Evolutionary conservation across 2,329 filamentous ascomycete genomes (phyloP), one percentile per base, ranked within the genome.

Genomic region (Hawksworthiomyces lignivorus): DNA sequence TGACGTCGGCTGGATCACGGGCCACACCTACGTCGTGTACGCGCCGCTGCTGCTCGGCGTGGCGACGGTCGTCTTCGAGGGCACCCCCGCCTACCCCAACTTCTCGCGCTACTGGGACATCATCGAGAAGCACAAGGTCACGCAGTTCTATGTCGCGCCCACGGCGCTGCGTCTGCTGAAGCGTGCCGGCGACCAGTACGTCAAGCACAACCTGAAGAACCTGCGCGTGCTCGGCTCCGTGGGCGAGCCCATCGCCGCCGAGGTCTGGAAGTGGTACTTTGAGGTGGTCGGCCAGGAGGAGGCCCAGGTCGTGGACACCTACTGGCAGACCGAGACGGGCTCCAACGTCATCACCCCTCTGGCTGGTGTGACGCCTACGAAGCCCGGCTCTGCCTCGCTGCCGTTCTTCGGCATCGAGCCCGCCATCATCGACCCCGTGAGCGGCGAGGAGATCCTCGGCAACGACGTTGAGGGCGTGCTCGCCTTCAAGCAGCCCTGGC

Each of bases 261-360:
- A 98, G 64, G 85, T 98, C 46, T 98, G 92, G 92, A 97, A 97
- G 69, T 98, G 92, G 92, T 98, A 97, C 69, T 90, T 88, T 62
- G 88, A 97, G 64, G 76, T 84, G 53, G 88, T 98, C 40, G 92
- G 92, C 58, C 94, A 88, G 73, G 83, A 90, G 64, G 82, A 94
- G 63, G 84, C 87, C 36, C 92, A 98, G 59, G 74, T 98, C 62
- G 82, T 96, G 42, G 92, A 98, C 62, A 98, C 92, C 41, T 98
- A 98, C 76, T 98, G 92, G 92, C 92, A 98, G 77, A 98, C 92
- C 40, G 92, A 98, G 72, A 98, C 92, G 2, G 92, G 92, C 43
- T 97, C 87, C 49, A 82, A 98, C 65, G 88, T 95, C 56, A 97
- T 98, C 61, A 87, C 88, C 5, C 92, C 92, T 15, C 73, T 98